Percentiles rank a stretch among this genome's conserved stretches.
Conservation (phyloP, 2,329 filamentous ascomycete genomes). For the Cadophora sp. region DNA sequence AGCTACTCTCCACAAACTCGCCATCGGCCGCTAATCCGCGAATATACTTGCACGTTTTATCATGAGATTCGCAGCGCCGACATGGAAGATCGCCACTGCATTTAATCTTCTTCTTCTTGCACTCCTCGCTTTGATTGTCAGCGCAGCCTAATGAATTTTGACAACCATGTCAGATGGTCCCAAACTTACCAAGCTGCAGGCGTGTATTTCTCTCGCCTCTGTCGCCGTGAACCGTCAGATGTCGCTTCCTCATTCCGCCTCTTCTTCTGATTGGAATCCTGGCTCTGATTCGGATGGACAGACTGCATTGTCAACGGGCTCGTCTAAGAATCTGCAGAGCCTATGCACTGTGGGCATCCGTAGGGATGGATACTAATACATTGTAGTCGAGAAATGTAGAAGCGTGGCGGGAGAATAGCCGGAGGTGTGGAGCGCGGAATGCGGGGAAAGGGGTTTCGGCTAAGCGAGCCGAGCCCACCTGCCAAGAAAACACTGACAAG, state of each 20-base stretch:
- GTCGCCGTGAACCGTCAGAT: not conserved
- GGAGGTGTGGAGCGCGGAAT: not conserved
- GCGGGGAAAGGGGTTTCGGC: not conserved
- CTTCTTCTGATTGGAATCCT: not conserved
- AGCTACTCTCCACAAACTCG: not conserved
- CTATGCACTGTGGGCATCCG: no score
- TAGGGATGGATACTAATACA: no score
- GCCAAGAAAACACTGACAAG: not conserved
- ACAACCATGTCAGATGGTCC: not conserved
- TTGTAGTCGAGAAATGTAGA: no score
- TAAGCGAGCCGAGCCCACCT: not conserved
- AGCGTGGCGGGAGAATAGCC: no score
- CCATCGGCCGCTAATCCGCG: not conserved
- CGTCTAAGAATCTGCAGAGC: not conserved
- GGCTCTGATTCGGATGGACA: not conserved
- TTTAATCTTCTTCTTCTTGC: conserved; percentile 16
- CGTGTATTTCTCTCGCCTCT: not conserved
- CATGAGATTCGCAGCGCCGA: conserved; percentile 2
- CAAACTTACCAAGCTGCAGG: not conserved
- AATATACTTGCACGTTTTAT: not conserved
- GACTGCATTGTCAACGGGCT: not conserved
- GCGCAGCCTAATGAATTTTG: not conserved
- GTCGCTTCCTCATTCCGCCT: not conserved
- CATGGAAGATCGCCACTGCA: not conserved
- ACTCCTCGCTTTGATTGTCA: not conserved